Evolutionary conservation across 257 asterid genomes (phyloP).

Genomic region (Nicotiana tabacum): DNA sequence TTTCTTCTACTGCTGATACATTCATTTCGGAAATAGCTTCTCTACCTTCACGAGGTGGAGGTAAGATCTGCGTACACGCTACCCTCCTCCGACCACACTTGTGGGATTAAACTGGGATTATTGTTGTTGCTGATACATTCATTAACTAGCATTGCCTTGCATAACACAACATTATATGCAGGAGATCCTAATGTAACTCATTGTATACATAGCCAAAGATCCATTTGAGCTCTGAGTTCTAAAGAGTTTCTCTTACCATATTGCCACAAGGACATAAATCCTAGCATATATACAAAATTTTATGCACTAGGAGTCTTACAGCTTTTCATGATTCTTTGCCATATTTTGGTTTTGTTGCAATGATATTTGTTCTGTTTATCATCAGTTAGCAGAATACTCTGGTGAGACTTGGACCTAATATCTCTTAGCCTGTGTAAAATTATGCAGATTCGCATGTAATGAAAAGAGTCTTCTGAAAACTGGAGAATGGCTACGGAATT

Average conservation of each 20-base stretch:
- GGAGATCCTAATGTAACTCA: neutral
- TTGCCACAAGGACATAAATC: neutral
- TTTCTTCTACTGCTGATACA: neutral
- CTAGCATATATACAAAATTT: neutral
- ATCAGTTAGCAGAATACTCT: neutral
- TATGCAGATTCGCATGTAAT: neutral
- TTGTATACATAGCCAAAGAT: neutral
- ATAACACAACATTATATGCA: neutral
- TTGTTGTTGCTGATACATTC: neutral
- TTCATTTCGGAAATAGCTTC: neutral
- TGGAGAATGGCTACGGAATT: neutral
- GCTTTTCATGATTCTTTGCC: neutral
- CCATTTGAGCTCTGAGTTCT: neutral
- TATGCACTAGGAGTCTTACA: neutral
- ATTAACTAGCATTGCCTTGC: neutral
- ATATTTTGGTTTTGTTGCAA: neutral
- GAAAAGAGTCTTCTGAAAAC: neutral
- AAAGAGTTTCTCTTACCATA: neutral
- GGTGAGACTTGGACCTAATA: neutral
- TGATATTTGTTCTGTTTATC: neutral
- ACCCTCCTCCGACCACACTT: no score
- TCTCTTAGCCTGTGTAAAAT: neutral
- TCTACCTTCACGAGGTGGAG: no score
- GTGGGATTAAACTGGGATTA: no score
- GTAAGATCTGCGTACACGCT: no score